Percentiles rank a stretch among this genome's conserved stretches.
phyloP scores from a whole-genome alignment of 352 stramenopile genomes.

The Thalassiosira mediterranea region DNA sequence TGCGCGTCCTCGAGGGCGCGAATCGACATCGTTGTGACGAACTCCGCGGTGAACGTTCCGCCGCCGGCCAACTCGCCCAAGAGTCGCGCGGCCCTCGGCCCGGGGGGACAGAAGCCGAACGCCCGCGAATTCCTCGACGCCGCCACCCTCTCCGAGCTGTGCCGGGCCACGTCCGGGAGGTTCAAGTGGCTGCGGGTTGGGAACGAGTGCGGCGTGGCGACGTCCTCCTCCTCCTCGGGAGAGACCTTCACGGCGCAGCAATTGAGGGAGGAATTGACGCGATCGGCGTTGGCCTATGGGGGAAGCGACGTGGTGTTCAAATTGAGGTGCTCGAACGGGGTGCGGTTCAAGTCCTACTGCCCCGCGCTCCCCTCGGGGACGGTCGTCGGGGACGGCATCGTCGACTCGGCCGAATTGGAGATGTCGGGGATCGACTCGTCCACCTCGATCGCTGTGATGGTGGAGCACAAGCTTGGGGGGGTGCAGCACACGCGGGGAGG shows the following conservation, averaged over 20 bases:
- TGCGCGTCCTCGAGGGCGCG: constrained; percentile 52
- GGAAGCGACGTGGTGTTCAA: constrained; percentile 83
- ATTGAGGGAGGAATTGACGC: constrained; percentile 59
- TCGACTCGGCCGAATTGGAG: constrained; percentile 70
- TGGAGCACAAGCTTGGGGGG: constrained; percentile 79
- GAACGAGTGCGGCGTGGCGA: constrained; percentile 49
- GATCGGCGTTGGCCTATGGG: constrained; percentile 48
- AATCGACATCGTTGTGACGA: constrained; percentile 77
- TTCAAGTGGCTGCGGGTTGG: constrained; percentile 70
- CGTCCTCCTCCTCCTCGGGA: constrained; percentile 12
- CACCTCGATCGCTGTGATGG: constrained; percentile 64
- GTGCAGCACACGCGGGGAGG: constrained; percentile 46
- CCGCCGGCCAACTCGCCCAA: constrained; percentile 9
- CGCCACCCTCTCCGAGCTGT: constrained; percentile 69
- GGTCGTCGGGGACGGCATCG: constrained; percentile 39
- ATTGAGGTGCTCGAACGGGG: constrained; percentile 70
- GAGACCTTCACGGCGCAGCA: constrained; percentile 48
- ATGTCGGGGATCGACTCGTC: constrained; percentile 59
- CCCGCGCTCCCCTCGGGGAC: constrained; percentile 34
- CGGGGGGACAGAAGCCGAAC: constrained; percentile 20
- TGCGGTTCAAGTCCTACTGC: constrained; percentile 69
- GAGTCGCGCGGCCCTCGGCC: too few relatives aligned
- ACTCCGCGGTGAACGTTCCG: constrained; percentile 33
- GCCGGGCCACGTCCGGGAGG: constrained; percentile 64
- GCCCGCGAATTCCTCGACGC: constrained; percentile 67